Percentiles rank a stretch among this genome's conserved stretches.
Conservation (phyloP, 1,284 basidiomycete species). For the Boletus sp. region DNA sequence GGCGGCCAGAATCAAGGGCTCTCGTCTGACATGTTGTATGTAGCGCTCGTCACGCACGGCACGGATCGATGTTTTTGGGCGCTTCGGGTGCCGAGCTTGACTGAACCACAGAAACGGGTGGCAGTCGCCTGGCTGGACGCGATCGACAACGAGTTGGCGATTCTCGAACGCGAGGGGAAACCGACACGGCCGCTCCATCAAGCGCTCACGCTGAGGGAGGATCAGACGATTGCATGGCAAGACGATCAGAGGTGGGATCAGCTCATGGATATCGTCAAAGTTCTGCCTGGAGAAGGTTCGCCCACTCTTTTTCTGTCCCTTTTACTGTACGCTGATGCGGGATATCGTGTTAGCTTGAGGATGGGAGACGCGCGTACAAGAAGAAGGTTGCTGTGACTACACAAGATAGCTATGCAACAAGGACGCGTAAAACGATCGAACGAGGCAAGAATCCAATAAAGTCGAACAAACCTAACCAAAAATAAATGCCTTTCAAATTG, state of each 20-base stretch:
- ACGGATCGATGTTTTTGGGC: constrained; percentile 54
- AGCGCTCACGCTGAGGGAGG: constrained; percentile 47
- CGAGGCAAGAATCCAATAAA: neutral
- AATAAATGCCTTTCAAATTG: neutral
- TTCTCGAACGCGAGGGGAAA: constrained; percentile 39
- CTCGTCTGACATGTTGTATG: neutral
- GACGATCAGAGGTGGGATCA: constrained; percentile 49
- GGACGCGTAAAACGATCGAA: neutral
- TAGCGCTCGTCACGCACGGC: neutral
- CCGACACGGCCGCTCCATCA: constrained; percentile 34
- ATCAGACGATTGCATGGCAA: constrained; percentile 52
- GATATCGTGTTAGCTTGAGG: neutral
- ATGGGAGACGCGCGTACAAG: neutral
- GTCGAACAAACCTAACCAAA: neutral
- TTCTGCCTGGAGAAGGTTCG: constrained; percentile 31
- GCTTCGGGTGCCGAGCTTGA: constrained; percentile 28
- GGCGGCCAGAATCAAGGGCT: too few relatives aligned
- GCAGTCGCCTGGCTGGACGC: constrained; percentile 35
- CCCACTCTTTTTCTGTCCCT: neutral
- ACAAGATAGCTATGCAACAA: neutral
- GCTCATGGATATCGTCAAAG: constrained; percentile 35
- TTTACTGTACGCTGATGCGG: neutral
- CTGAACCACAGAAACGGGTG: constrained; percentile 13
- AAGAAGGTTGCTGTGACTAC: constrained; percentile 1
- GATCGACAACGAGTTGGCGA: constrained; percentile 43